Conservation (phyloP, 2,329 filamentous ascomycete genomes). For the Aureobasidium pullulans region DNA sequence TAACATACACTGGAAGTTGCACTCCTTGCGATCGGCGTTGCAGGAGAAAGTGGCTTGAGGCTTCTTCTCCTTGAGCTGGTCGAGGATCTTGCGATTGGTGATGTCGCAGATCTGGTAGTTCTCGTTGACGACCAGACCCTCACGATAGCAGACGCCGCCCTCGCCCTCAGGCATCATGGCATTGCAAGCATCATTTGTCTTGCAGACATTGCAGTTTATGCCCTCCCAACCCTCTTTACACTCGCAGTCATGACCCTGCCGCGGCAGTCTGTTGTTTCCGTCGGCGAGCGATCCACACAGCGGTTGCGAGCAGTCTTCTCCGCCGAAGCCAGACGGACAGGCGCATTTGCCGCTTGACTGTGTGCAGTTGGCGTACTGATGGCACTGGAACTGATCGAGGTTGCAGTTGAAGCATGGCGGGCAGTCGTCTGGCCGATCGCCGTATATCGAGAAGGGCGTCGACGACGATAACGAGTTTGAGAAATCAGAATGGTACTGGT, state of each 20-base stretch:
- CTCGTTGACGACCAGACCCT: conserved; percentile 82
- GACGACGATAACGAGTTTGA: not conserved
- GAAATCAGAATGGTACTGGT: conserved; percentile 5
- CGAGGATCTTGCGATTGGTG: conserved; percentile 87
- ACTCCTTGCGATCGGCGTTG: conserved; percentile 63
- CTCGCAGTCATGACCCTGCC: conserved; percentile 64
- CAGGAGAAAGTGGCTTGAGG: conserved; percentile 95
- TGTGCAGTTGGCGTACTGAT: conserved; percentile 85
- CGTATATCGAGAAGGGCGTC: conserved; percentile 54
- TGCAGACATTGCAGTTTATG: conserved; percentile 95
- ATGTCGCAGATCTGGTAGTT: conserved; percentile 98
- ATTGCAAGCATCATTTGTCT: conserved; percentile 73
- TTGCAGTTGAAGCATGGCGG: conserved; percentile 97
- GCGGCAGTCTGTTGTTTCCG: conserved; percentile 68
- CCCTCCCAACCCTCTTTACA: conserved; percentile 93
- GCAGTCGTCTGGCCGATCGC: conserved; percentile 66
- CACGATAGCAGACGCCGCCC: conserved; percentile 84
- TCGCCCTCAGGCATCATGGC: conserved; percentile 76
- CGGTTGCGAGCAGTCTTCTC: conserved; percentile 85
- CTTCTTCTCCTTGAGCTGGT: conserved; percentile 73
- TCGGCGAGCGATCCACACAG: conserved; percentile 83
- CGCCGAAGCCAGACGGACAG: conserved; percentile 87
- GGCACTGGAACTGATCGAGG: conserved; percentile 81
- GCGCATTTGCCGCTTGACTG: conserved; percentile 85
- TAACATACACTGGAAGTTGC: conserved; percentile 84